Evolutionary conservation across 129 eudicot genomes (phyloP).

Genomic region (Tanacetum coccineum): DNA sequence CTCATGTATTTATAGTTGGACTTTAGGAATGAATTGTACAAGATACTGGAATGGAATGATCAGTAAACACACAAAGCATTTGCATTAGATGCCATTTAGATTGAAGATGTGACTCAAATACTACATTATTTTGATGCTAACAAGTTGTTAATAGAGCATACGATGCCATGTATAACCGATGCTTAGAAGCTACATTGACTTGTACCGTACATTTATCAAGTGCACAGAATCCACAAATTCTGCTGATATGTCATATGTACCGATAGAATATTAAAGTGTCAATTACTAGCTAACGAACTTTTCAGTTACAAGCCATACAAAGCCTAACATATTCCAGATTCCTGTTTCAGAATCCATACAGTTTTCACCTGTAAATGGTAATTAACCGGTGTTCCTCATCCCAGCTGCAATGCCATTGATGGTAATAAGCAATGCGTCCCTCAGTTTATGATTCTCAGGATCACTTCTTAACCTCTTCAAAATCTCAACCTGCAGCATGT

Average conservation of each 20-base stretch:
- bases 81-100: slow-evolving; percentile 25
- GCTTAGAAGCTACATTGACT: slow-evolving; percentile 16
- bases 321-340: slow-evolving; percentile 7
- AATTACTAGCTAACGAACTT: not conserved
- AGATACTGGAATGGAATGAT: slow-evolving; percentile 8
- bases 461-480: slow-evolving; percentile 84
- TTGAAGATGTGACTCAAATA: slow-evolving; percentile 13
- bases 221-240: slow-evolving; percentile 3
- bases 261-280: not conserved
- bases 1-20: slow-evolving; percentile 23
- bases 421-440: slow-evolving; percentile 89
- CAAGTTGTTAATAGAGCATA: slow-evolving; percentile 28
- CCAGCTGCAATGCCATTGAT: slow-evolving; percentile 97
- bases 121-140: slow-evolving; percentile 31
- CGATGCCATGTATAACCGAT: slow-evolving; percentile 20
- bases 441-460: slow-evolving; percentile 55
- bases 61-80: slow-evolving; percentile 1
- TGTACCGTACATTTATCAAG: not conserved
- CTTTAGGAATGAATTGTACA: not conserved
- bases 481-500: slow-evolving; percentile 95
- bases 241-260: not conserved
- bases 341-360: not conserved
- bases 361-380: not conserved
- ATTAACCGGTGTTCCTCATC: slow-evolving; percentile 91
- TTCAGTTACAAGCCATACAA: slow-evolving; percentile 2